Percentiles rank a stretch among this genome's conserved stretches.
phyloP scores from a whole-genome alignment of 78 protist genomes.

The Neovahlkampfia damariscottae region DNA sequence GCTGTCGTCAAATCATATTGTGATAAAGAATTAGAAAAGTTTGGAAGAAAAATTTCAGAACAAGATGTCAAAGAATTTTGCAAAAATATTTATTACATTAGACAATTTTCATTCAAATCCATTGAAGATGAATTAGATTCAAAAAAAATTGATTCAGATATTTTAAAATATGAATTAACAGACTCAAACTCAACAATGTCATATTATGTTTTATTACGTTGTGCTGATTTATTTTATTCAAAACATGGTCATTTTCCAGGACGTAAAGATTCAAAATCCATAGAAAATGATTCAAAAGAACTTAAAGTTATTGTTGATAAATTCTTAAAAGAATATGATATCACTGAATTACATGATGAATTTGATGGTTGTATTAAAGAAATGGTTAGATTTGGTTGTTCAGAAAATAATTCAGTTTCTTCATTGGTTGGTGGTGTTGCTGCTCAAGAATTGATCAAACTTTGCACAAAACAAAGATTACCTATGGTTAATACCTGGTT shows the following conservation, averaged over 20 bases:
- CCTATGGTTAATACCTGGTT: conserved; percentile 31
- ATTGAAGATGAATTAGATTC: not conserved
- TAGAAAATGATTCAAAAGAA: conserved; percentile 22
- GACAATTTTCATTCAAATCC: not conserved
- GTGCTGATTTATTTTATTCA: conserved; percentile 10
- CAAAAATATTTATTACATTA: conserved; percentile 10
- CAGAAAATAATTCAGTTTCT: conserved; percentile 29
- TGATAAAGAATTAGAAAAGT: not conserved
- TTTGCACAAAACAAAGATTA: conserved; percentile 17
- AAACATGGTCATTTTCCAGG: conserved; percentile 14
- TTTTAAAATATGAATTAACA: not conserved
- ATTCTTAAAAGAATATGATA: not conserved
- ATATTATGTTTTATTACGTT: conserved; percentile 6
- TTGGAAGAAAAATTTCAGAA: not conserved
- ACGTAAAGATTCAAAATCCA: not conserved
- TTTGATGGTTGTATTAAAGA: conserved; percentile 9
- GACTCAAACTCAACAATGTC: not conserved
- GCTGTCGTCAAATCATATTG: not conserved
- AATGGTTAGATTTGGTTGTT: not conserved
- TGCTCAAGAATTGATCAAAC: conserved; percentile 30
- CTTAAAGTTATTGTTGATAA: not conserved
- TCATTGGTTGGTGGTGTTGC: conserved; percentile 34
- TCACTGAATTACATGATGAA: conserved; percentile 3
- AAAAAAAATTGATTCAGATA: not conserved
- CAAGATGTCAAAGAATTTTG: conserved; percentile 6